Base-by-base conservation (phyloP, 2,329 filamentous ascomycete species). In the Fusarium kyushuense region DNA sequence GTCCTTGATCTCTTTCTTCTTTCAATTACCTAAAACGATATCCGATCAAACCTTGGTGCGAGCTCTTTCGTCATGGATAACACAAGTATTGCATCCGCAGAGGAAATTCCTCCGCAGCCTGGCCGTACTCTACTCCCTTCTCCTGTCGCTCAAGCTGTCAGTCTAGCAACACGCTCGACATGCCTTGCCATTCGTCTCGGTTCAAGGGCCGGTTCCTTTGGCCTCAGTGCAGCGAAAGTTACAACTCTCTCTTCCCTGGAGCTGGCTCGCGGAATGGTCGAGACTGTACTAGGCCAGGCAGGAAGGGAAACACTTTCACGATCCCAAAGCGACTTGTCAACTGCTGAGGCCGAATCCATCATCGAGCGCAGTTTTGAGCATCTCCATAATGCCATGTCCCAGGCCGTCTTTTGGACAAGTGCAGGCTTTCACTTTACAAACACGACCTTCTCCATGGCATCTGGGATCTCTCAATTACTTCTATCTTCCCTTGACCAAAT, bases 401-500 rank as follows among this genome's bases (percentile, higher is more conserved):
- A 84, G 49, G 81, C 87, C 29, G 86, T 88, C 40, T 89, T 90
- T 70, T 88, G 86, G 81, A 88, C 87, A 3, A 84, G 85, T 3
- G 84, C 88, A 4, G 83, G 87, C 46, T 90, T 90, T 69, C 81
- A 88, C 45, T 72, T 89, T 12, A 88, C 87, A 2, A 82, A 83
- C 12, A 84, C 86, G 2, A 84, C 86, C 6, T 76, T 89, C 17
- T 84, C 83, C 19, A 81, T 84, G 16, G 83, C 82, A 7, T 87
- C 86, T 10, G 84, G 88, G 51, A 75, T 87, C 8, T 87, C 87
- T 0, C 86, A 89, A 61, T 78, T 89, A 32, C 77, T 89, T 1
- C 79, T 91, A 11, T 84, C 84, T 4, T 84, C 86, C 1, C 78
- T 91, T 23, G 89, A 91, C 72, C 86, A 88, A 65, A 84, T 90